Evolutionary conservation across 805 yeast genomes (phyloP), one percentile per base, ranked within the genome.

Genomic region (Starmerella asiatica): DNA sequence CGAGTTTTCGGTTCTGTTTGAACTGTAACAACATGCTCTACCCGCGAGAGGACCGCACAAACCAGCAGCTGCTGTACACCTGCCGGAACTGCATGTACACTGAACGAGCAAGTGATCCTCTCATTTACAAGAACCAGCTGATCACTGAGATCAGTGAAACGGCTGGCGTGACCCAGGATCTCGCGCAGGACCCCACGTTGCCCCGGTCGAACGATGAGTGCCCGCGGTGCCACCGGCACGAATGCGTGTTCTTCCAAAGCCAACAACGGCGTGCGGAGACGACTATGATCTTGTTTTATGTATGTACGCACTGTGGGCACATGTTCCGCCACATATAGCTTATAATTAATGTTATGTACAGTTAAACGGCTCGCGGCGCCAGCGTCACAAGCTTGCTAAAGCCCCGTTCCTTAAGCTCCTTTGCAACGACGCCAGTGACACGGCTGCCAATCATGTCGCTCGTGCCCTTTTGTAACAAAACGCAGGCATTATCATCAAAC

Each of bases 11-110:
- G 59, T 88, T 88, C 68, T 88, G 98, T 62, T 77, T 91, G 54
- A 93, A 88, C 58, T 88, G 93, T 73, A 91, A 91, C 71, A 91
- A 91, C 59, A 91, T 91, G 98, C 71, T 91, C 63, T 91, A 91
- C 60, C 98, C 98, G 17, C 75, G 83, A 51, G 98, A 91, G 65
- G 97, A 91, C 58, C 82, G 79, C 56, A 83, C 78, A 43, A 61
- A 70, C 50, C 75, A 73, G 56, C 61, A 84, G 49, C 64, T 91
- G 46, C 66, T 88, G 43, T 91, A 82, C 59, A 86, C 93, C 43
- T 91, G 98, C 63, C 76, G 98, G 56, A 86, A 88, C 56, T 91
- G 98, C 58, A 75, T 83, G 37, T 88, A 88, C 61, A 82, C 93
- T 4, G 97, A 91, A 60, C 71, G 80, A 46, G 95, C 97, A 0